Evolutionary conservation across 2,329 filamentous ascomycete species (phyloP), one percentile per base, ranked within the genome.

Genomic region (Chaetomiaceae sp.): DNA sequence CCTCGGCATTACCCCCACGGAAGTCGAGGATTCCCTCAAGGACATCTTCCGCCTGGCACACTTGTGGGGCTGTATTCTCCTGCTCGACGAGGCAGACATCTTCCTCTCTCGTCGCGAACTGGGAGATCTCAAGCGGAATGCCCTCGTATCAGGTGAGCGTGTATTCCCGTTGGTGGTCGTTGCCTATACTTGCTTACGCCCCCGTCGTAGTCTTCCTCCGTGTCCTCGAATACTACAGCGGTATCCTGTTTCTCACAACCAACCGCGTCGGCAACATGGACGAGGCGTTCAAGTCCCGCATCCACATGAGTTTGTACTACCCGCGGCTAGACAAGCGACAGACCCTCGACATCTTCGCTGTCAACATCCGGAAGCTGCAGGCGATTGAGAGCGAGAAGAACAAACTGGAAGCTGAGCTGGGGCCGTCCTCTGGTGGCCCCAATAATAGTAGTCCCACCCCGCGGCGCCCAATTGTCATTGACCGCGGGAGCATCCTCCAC

Each of bases 81-180:
- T 41, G 3, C 14, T 41, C 10, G 51, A 54, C 33, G 51, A 54
- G 35, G 44, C 42, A 17, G 51, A 54, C 17, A 55, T 59, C 33
- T 59, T 61, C 23, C 49, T 62, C 17, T 53, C 55, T 25, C 50
- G 50, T 2, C 51, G 60, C 6, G 37, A 37, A 4, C 27, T 44
- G 4, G 20, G 7, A 3, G 41, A 54, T 33, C 34, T 54, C 3
- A 14, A 50, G 39, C 34, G 51, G 6, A 54, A 54, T 20, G 43
- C 37, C 0, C 47, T 50, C 9, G 51, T 54, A 8, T 54, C 48
- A n/a, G 48, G 44, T 46, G 10, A 17, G 34, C 16, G 9, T 3
- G 23, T 9, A 5, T 25, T 9, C 23, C 5, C 23, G 9, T 9
- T 25, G 9, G 23, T 25, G 23, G 5, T n/a, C n/a, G n/a, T 25